These are phyloP conservation scores for Thalassiosira hispida DNA, from an alignment of 352 stramenopile species.

Conservation along the genomic window DNA sequence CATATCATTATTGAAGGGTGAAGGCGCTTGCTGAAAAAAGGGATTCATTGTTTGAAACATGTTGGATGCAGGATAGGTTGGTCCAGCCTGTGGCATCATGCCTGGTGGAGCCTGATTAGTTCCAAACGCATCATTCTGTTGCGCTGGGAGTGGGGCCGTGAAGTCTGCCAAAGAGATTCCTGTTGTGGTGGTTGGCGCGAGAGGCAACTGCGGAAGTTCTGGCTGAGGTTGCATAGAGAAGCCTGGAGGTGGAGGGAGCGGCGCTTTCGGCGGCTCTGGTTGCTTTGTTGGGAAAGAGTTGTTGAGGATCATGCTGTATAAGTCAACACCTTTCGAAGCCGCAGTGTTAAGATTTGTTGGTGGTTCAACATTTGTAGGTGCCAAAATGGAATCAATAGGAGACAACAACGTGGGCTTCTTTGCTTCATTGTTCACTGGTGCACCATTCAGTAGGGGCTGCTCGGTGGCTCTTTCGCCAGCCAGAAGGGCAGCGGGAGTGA, in stretches of 20 bases:
- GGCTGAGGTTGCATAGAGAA: constrained; percentile 8
- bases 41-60: constrained; percentile 36
- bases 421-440: neutral
- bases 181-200: neutral
- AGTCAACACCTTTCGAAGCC: neutral
- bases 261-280: neutral
- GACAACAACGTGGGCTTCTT: neutral
- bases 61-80: constrained; percentile 3
- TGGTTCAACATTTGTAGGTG: neutral
- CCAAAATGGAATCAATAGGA: constrained; percentile 9
- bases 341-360: neutral
- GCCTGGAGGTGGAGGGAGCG: constrained; percentile 32
- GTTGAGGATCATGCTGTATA: constrained; percentile 8
- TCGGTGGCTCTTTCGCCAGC: neutral
- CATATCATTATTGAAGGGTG: constrained; percentile 21
- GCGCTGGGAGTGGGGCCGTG: no score
- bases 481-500: constrained; percentile 41
- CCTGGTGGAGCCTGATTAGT: neutral
- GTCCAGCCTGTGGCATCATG: constrained; percentile 25
- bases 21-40: constrained; percentile 20
- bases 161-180: neutral
- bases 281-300: neutral
- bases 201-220: neutral
- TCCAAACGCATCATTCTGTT: no score
- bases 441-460: neutral